Conservation (phyloP, 2,329 filamentous ascomycete species). For the Verticillium dahliae region DNA sequence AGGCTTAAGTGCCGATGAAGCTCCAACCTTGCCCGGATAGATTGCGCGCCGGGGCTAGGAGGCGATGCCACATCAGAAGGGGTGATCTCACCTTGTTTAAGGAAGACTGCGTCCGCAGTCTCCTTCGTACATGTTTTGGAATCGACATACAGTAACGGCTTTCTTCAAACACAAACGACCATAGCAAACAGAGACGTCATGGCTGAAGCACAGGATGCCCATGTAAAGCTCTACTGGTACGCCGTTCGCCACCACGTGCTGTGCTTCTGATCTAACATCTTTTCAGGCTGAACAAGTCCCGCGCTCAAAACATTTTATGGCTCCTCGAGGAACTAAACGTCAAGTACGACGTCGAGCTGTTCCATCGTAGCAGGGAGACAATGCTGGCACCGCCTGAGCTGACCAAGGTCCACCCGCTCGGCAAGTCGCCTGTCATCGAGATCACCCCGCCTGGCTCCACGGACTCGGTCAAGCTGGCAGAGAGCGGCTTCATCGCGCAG, state of each 20-base stretch:
- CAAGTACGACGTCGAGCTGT: slow-evolving; percentile 73
- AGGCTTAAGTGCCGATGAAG: neutral
- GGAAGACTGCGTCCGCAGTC: neutral
- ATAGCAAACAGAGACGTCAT: neutral
- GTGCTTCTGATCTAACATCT: neutral
- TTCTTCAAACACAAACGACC: no score
- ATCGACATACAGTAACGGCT: no score
- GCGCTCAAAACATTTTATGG: slow-evolving; percentile 78
- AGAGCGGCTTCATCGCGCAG: slow-evolving; percentile 75
- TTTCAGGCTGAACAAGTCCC: slow-evolving; percentile 74
- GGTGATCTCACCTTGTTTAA: neutral
- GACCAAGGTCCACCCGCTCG: slow-evolving; percentile 73
- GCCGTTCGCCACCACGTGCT: slow-evolving; percentile 8
- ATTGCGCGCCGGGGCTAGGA: neutral
- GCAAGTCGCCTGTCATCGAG: slow-evolving; percentile 76
- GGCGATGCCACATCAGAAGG: neutral
- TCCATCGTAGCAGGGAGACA: slow-evolving; percentile 58
- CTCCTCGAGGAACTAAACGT: slow-evolving; percentile 77
- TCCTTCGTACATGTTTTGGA: neutral
- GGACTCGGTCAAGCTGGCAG: slow-evolving; percentile 61
- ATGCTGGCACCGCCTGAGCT: slow-evolving; percentile 70
- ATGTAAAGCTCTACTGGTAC: slow-evolving; percentile 61
- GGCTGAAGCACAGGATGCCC: slow-evolving; percentile 29
- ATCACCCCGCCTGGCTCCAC: slow-evolving; percentile 39
- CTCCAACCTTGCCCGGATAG: neutral